Conservation (phyloP, 2,329 filamentous ascomycete genomes). For the Fusarium udum region DNA sequence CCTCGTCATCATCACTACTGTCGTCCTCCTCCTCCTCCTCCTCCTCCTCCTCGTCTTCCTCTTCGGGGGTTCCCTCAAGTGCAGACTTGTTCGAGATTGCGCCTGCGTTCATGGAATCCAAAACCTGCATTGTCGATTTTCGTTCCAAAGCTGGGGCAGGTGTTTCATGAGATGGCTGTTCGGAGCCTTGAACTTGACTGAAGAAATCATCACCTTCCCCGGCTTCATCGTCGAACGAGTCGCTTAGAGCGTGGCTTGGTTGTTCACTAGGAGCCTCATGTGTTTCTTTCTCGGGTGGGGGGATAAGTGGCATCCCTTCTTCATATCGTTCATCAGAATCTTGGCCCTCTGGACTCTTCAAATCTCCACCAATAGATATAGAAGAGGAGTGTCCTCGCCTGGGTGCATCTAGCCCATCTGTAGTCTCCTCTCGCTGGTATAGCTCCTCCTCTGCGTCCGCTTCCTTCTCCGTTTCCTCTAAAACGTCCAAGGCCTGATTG, state of each 20-base stretch:
- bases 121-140: constrained; percentile 75
- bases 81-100: constrained; percentile 45
- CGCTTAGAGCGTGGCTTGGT: constrained; percentile 32
- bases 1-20: background rate
- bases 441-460: constrained; percentile 55
- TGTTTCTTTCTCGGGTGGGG: constrained; percentile 41
- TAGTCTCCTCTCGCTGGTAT: constrained; percentile 35
- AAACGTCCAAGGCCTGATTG: constrained; percentile 63
- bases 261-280: constrained; percentile 22
- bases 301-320: constrained; percentile 74
- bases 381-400: constrained; percentile 42
- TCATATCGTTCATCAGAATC: constrained; percentile 70
- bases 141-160: constrained; percentile 59
- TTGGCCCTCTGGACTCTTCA: constrained; percentile 53
- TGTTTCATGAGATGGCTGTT: constrained; percentile 23
- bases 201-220: constrained; percentile 73
- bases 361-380: constrained; percentile 56
- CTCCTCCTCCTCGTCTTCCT: constrained; percentile 35
- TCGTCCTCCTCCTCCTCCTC: background rate
- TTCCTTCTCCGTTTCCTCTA: constrained; percentile 62
- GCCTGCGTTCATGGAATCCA: constrained; percentile 59
- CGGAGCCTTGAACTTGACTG: constrained; percentile 55
- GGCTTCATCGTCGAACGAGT: constrained; percentile 55
- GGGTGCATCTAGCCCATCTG: constrained; percentile 13
- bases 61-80: constrained; percentile 43